These are phyloP conservation scores for Salvia hispanica DNA, from an alignment of 257 asterid species.

Conservation along the genomic window DNA sequence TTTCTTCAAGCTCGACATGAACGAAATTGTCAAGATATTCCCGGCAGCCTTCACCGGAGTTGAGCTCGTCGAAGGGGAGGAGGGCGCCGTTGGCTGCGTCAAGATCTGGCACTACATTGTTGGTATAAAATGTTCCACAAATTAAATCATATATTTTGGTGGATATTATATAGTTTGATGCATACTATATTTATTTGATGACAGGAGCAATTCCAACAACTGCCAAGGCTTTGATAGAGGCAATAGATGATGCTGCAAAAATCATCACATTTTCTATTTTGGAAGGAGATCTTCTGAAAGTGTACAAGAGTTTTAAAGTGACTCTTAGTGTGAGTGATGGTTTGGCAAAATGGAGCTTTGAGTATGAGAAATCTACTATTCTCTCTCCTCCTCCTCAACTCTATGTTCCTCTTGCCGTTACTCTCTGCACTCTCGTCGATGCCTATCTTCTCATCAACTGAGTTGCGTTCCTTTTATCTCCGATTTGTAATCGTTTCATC, in stretches of 20 bases:
- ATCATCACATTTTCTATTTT: slow-evolving; percentile 12
- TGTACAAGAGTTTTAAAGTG: slow-evolving; percentile 33
- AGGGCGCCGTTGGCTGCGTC: slow-evolving; percentile 37
- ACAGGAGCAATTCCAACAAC: slow-evolving; percentile 25
- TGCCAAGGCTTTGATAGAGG: slow-evolving; percentile 25
- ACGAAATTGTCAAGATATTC: slow-evolving; percentile 27
- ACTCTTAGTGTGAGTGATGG: slow-evolving; percentile 32
- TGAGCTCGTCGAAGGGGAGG: slow-evolving; percentile 35
- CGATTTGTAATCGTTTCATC: too few species aligned
- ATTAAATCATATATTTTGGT: too few species aligned
- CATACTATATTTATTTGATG: too few species aligned
- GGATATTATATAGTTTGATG: too few species aligned
- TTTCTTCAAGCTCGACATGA: slow-evolving; percentile 31
- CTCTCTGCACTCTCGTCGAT: slow-evolving; percentile 26
- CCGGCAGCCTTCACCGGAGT: slow-evolving; percentile 33
- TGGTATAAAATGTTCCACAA: slow-evolving; percentile 18
- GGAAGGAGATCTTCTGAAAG: slow-evolving; percentile 33
- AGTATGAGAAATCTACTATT: slow-evolving; percentile 25
- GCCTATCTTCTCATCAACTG: slow-evolving; percentile 29
- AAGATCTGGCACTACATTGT: slow-evolving; percentile 34
- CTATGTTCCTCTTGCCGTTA: slow-evolving; percentile 16
- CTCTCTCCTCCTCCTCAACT: slow-evolving; percentile 26
- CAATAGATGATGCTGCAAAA: slow-evolving; percentile 30
- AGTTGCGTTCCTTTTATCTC: too few species aligned
- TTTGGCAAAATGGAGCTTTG: slow-evolving; percentile 31